Percentiles rank a stretch among this genome's conserved stretches.
These are phyloP conservation scores for Hericium alpestre DNA, from an alignment of 768 basidiomycete species.

Conservation along the genomic window DNA sequence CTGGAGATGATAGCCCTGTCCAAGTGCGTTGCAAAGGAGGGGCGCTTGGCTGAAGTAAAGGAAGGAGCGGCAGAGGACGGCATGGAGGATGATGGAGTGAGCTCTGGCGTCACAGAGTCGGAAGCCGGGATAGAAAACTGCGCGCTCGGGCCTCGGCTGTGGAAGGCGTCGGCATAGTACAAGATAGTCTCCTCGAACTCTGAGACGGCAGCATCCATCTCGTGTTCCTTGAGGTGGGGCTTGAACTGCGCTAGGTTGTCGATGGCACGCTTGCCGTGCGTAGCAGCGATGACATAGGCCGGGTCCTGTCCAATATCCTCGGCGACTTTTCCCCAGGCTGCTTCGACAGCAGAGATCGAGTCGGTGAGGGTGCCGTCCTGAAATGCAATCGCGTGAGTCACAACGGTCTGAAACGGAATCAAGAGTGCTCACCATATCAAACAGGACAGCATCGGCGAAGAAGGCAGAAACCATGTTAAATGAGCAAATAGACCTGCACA, in stretches of 20 bases:
- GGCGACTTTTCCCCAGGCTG: constrained; percentile 67
- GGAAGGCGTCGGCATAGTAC: constrained; percentile 53
- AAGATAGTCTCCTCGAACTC: constrained; percentile 58
- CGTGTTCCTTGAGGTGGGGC: constrained; percentile 40
- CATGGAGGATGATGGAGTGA: constrained; percentile 27
- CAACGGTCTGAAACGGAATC: constrained; percentile 1
- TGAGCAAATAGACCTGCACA: too few species aligned
- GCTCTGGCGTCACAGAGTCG: constrained; percentile 28
- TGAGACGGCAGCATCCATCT: constrained; percentile 49
- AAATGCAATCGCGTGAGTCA: constrained; percentile 2
- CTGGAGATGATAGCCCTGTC: background rate
- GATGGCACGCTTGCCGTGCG: constrained; percentile 70
- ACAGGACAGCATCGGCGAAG: constrained; percentile 48
- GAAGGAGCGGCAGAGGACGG: constrained; percentile 35
- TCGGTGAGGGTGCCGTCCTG: constrained; percentile 67
- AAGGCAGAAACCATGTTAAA: constrained; percentile 20
- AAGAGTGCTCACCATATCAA: constrained; percentile 48
- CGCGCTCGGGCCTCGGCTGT: constrained; percentile 31
- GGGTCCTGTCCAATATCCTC: constrained; percentile 60
- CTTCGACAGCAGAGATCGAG: constrained; percentile 64
- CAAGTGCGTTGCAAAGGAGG: background rate
- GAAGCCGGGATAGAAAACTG: constrained; percentile 17
- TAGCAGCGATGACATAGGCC: constrained; percentile 56
- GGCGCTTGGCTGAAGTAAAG: constrained; percentile 1
- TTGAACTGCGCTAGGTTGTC: constrained; percentile 62